Evolutionary conservation across 2,329 filamentous ascomycete species (phyloP), one percentile per base, ranked within the genome.

Genomic region (Cladosporium sp.): DNA sequence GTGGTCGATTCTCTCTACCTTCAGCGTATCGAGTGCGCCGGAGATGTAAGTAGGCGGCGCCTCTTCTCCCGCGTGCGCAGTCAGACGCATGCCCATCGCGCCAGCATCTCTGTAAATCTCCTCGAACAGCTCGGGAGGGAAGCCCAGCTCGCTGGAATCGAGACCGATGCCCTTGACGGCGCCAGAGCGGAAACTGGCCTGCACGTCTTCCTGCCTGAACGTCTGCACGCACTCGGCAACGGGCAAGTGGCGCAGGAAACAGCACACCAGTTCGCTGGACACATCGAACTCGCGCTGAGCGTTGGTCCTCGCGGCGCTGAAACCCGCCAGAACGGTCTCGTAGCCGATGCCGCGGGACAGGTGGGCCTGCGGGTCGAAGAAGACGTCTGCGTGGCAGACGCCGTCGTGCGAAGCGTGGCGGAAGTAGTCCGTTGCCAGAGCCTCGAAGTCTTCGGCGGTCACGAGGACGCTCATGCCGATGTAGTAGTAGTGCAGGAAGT

Each of bases 321-420:
- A 84, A 2, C 89, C 89, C 3, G 72, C 68, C 3, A 91, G 78
- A 20, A 91, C 80, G 1, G 82, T 86, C 15, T 79, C 74, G 67
- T 89, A 87, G 7, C 77, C 63, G 3, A 92, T 74, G 4, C 85
- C 85, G 17, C 88, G 80, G 12, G 73, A 74, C 4, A 83, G 80
- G 71, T 92, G 89, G 1, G 86, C 87, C 71, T 92, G 88, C 1
- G 89, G 88, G 70, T 92, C 89, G 74, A 92, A 91, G 75, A 91
- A 92, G 62, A 91, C 80, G 71, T 92, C 89, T 13, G 86, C 86
- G 67, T 92, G 88, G 49, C 82, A 78, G 3, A 91, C 84, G 36
- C 83, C 83, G 61, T 90, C 84, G 1, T 74, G 73, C 32, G 83
- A 78, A 2, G 87, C 88, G 58, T 80, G 82, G 32, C 77, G 67